Evolutionary conservation across 116 monocot genomes (phyloP), one percentile per base, ranked within the genome.

Genomic region (Papilionanthe hybrid): DNA sequence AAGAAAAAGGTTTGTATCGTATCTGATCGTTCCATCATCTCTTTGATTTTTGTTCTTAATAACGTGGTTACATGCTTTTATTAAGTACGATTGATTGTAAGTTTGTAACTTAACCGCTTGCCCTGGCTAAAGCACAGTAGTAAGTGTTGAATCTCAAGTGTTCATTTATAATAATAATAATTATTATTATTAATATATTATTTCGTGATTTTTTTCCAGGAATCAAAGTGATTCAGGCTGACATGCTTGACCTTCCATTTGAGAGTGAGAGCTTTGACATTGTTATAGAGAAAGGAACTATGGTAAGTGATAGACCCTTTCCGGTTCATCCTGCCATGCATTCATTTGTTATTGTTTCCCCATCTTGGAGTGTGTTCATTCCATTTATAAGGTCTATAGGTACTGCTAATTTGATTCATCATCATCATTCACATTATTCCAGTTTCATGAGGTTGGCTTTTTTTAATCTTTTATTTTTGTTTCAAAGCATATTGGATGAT

Each of bases 211-310:
- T 72, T 9, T 74, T 56, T 79, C n/a, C 81, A 96, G 97, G 91
- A 19, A 89, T 98, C 72, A 81, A 82, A 78, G 94, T 94, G 72
- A 78, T 94, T 6, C 82, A 85, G 79, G 97, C 97, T 29, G 93
- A 98, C 82, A 94, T 98, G 97, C 85, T 92, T 50, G 85, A 91
- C 77, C 80, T 98, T 72, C 94, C 97, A 41, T 98, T 94, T 47
- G 57, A 80, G 29, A 68, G 79, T 72, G 89, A 87, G 42, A 78
- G 68, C 79, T 98, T 98, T 45, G 91, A 98, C 77, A 30, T 94
- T 37, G 97, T 98, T 37, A 90, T 94, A 76, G 97, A 98, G 85
- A 98, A 98, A 82, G 94, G 92, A 72, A 94, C 97, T 53, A 98
- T 98, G 97, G 96, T 96, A 87, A 82, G 71, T 42, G 41, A 28